Evolutionary conservation across 1,139 yeast genomes (phyloP).

Genomic region (Entelexis paramagnoliae): DNA sequence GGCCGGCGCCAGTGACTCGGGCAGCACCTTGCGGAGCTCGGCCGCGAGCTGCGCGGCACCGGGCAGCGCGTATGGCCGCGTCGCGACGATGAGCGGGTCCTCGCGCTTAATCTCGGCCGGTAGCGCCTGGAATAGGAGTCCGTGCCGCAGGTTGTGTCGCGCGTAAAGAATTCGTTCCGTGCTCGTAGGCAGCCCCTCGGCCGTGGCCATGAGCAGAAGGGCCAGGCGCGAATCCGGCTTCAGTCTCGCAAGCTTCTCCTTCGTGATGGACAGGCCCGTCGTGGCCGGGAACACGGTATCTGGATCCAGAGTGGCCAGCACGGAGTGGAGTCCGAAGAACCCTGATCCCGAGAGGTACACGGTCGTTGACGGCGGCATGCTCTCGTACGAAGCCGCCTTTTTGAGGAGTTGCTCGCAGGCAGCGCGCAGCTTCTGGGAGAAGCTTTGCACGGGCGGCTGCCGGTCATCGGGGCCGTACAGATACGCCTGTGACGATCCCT

Average conservation of each 20-base stretch:
- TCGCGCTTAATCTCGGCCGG: slow-evolving; percentile 46
- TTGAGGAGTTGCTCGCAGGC: slow-evolving; percentile 8
- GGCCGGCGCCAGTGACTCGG: slow-evolving; percentile 41
- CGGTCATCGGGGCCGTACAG: slow-evolving; percentile 1
- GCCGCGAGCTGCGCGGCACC: slow-evolving; percentile 44
- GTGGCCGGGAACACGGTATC: slow-evolving; percentile 7
- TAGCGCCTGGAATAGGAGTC: slow-evolving; percentile 50
- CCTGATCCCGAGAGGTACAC: slow-evolving; percentile 19
- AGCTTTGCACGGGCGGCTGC: slow-evolving; percentile 1
- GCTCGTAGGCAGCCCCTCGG: slow-evolving; percentile 3
- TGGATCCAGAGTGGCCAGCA: slow-evolving; percentile 5
- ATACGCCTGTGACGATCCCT: not conserved
- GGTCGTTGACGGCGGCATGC: not conserved
- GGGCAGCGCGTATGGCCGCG: slow-evolving; percentile 55
- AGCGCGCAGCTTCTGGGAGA: slow-evolving; percentile 1
- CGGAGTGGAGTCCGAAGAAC: slow-evolving; percentile 16
- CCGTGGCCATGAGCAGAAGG: slow-evolving; percentile 11
- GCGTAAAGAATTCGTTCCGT: slow-evolving; percentile 41
- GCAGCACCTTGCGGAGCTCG: slow-evolving; percentile 44
- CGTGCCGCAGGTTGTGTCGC: slow-evolving; percentile 66
- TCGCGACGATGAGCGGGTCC: slow-evolving; percentile 55
- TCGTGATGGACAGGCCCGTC: slow-evolving; percentile 10
- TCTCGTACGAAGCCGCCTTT: not conserved
- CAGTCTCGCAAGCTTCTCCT: not conserved
- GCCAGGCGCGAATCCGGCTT: slow-evolving; percentile 8